Base-by-base conservation (phyloP, 2,329 filamentous ascomycete genomes). In the Rhynchosporium graminicola region DNA sequence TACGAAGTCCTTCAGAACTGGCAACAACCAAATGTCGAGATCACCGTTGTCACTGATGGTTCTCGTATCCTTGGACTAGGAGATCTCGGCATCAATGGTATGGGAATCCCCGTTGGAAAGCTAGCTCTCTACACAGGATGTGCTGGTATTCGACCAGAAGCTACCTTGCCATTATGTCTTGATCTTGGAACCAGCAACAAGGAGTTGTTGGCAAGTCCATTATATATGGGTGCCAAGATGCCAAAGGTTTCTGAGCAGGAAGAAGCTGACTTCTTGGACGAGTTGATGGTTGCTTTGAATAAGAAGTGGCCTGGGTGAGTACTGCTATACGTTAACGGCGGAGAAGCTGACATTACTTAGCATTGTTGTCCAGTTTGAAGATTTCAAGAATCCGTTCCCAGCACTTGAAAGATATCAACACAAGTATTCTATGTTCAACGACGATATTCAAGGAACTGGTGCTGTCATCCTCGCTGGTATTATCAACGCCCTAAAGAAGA, bases 171-270 rank as follows among this genome's bases (percentile, higher is more conserved):
- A 0, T 89, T 96, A 0, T 88, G 93, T 0, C 77, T 97, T 1
- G 92, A 97, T 74, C 91, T 91, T 63, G 92, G 92, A 1, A 96
- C 92, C 1, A 83, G 96, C 75, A 96, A 96, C 67, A 78, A 91
- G 63, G 78, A 83, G 0, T 80, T 95, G 0, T 81, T 94, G 0
- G 80, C 87, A 0, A 91, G 96, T 67, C 83, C 90, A 0, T 77
- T 96, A 0, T 96, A 97, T 71, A 83, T 96, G 0, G 92, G 92
- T 0, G 78, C 93, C 1, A 82, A 82, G 7, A 81, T 88, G 71
- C 83, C 80, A 47, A 84, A 91, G 9, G 83, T 87, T 0, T 79
- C 87, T 1, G 91, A 91, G 0, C 77, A 89, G 67, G 77, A 86
- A 68, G 96, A 96, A 71, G 88, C 92, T 69, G 75, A 83, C 0